These are phyloP conservation scores for Scheffersomyces illinoinensis DNA, from an alignment of 1,139 yeast species.

Conservation along the genomic window DNA sequence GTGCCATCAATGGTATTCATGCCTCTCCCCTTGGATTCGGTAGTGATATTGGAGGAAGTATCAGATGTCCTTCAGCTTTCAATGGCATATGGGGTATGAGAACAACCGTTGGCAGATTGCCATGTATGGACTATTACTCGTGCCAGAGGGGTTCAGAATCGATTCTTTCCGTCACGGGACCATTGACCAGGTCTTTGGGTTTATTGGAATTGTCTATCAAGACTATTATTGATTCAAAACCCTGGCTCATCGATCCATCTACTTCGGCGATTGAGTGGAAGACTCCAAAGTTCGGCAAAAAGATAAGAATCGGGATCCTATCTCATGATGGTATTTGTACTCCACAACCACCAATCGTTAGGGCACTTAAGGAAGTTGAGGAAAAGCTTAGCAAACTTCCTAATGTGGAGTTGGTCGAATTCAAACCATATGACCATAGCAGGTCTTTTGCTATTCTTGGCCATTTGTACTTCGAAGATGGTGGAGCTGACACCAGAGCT, in stretches of 20 bases:
- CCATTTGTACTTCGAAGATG: constrained; percentile 22
- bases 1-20: constrained; percentile 23
- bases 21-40: constrained; percentile 41
- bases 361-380: constrained; percentile 19
- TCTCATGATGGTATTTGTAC: constrained; percentile 17
- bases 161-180: constrained; percentile 48
- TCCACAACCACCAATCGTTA: constrained; percentile 22
- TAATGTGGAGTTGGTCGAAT: constrained; percentile 18
- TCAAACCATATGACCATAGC: constrained; percentile 17
- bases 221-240: constrained; percentile 22
- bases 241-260: constrained; percentile 22
- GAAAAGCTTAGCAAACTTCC: constrained; percentile 11
- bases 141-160: constrained; percentile 33
- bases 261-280: constrained; percentile 18
- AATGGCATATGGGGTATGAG: constrained; percentile 56
- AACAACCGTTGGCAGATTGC: constrained; percentile 39
- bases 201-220: constrained; percentile 28
- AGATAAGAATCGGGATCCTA: constrained; percentile 17
- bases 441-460: constrained; percentile 13
- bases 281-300: constrained; percentile 7
- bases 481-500: constrained; percentile 20
- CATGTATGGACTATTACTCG: constrained; percentile 19
- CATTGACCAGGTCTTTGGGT: constrained; percentile 35
- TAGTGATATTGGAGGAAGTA: constrained; percentile 66
- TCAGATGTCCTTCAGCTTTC: constrained; percentile 57